These are phyloP conservation scores for Flammula alnicola DNA, from an alignment of 1,284 basidiomycete species.

Conservation along the genomic window DNA sequence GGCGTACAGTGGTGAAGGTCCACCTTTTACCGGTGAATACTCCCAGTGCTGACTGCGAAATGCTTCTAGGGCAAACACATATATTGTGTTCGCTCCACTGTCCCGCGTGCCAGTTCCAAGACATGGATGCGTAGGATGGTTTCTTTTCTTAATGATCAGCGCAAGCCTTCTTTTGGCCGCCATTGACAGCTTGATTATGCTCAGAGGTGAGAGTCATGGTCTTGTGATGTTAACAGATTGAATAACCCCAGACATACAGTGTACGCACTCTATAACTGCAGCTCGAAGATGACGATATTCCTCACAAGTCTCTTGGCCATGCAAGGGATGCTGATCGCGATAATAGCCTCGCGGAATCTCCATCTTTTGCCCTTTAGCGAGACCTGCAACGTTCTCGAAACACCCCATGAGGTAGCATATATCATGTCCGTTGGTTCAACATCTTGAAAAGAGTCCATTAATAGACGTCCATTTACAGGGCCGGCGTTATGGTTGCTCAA, in stretches of 20 bases:
- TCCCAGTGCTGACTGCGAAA: background rate
- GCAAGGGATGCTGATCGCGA: slow-evolving; percentile 15
- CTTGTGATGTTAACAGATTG: slow-evolving; percentile 25
- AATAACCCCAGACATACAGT: slow-evolving; percentile 28
- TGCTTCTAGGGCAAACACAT: slow-evolving; percentile 12
- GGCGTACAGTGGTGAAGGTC: slow-evolving; percentile 17
- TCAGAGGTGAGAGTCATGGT: no score
- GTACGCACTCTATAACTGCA: slow-evolving; percentile 20
- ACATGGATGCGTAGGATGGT: slow-evolving; percentile 19
- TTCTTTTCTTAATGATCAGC: slow-evolving; percentile 18
- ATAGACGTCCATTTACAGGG: slow-evolving; percentile 3
- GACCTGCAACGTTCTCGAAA: slow-evolving; percentile 19
- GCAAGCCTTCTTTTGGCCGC: slow-evolving; percentile 19
- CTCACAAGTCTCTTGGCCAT: slow-evolving; percentile 13
- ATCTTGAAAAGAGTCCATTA: background rate
- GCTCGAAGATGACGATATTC: slow-evolving; percentile 11
- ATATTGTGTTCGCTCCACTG: slow-evolving; percentile 17
- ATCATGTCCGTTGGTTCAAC: slow-evolving; percentile 14
- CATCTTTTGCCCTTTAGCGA: slow-evolving; percentile 14
- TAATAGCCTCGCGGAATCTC: slow-evolving; percentile 13
- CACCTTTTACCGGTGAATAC: background rate
- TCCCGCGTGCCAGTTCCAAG: slow-evolving; percentile 18
- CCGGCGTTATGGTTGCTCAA: slow-evolving; percentile 19
- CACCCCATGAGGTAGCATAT: slow-evolving; percentile 20
- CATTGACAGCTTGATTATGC: slow-evolving; percentile 25